Conservation (phyloP, 345 rosid genomes). For the Anastatica hierochuntica region DNA sequence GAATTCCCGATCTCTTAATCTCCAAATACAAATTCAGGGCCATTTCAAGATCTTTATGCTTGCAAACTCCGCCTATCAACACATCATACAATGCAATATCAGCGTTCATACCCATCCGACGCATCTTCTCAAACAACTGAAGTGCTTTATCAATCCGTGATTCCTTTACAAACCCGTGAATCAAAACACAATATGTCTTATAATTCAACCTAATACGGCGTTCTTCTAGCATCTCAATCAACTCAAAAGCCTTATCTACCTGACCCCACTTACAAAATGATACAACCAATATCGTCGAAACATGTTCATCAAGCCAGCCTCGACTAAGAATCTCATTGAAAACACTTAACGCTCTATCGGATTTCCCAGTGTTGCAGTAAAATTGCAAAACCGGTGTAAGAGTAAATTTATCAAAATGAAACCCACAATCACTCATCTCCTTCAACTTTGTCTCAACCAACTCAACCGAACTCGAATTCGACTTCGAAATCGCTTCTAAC, state of each 20-base stretch:
- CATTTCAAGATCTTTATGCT: conserved; percentile 38
- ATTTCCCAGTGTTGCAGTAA: conserved; percentile 49
- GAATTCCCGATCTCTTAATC: conserved; percentile 41
- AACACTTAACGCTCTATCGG: conserved; percentile 42
- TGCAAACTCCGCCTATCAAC: conserved; percentile 58
- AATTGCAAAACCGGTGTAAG: conserved; percentile 66
- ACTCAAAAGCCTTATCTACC: conserved; percentile 63
- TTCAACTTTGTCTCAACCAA: conserved; percentile 53
- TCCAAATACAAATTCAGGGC: conserved; percentile 50
- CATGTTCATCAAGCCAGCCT: conserved; percentile 64
- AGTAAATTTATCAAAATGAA: conserved; percentile 48
- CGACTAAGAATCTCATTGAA: conserved; percentile 42
- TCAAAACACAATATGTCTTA: conserved; percentile 57
- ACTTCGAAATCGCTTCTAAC: conserved; percentile 59
- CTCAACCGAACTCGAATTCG: conserved; percentile 29
- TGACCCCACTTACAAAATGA: conserved; percentile 61
- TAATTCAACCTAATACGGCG: conserved; percentile 43
- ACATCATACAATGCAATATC: conserved; percentile 57
- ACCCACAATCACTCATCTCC: conserved; percentile 58
- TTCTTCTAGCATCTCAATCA: conserved; percentile 59
- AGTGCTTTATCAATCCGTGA: conserved; percentile 57
- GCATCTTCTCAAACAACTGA: conserved; percentile 50
- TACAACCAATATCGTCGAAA: conserved; percentile 46
- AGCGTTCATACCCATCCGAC: conserved; percentile 40
- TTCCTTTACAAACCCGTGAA: conserved; percentile 67